phyloP scores from a whole-genome alignment of 2,329 filamentous ascomycete species.

The Xylariaceae sp. region DNA sequence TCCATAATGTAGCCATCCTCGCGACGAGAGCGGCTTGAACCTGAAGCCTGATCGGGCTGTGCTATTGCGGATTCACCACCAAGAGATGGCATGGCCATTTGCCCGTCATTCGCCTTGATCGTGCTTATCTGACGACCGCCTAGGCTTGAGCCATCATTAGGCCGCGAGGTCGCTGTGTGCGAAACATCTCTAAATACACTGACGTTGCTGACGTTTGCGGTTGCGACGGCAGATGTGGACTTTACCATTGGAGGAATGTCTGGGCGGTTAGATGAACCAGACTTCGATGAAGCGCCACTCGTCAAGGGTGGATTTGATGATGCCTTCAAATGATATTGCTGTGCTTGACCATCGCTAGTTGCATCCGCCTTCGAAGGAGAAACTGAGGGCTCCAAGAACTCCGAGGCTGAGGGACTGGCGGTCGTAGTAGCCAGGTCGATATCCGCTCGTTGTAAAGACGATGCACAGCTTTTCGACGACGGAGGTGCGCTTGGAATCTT shows the following conservation, averaged over 20 bases:
- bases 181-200: constrained; percentile 44
- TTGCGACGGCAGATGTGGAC: constrained; percentile 41
- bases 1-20: constrained; percentile 44
- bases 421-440: constrained; percentile 34
- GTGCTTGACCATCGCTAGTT: constrained; percentile 39
- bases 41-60: constrained; percentile 28
- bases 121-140: constrained; percentile 39
- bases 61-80: constrained; percentile 35
- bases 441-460: constrained; percentile 40
- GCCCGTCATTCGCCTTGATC: constrained; percentile 38
- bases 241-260: constrained; percentile 33
- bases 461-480: constrained; percentile 38
- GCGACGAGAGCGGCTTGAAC: constrained; percentile 32
- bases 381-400: constrained; percentile 32
- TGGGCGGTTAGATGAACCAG: constrained; percentile 34
- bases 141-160: constrained; percentile 41
- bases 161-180: constrained; percentile 37
- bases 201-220: constrained; percentile 47
- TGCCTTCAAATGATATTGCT: constrained; percentile 40
- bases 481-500: constrained; percentile 39
- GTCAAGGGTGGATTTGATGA: constrained; percentile 45
- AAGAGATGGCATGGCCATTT: constrained; percentile 34
- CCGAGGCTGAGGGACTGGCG: constrained; percentile 32
- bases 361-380: constrained; percentile 35
- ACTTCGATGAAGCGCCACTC: constrained; percentile 35